These are phyloP conservation scores for Trifolium pratense DNA, from an alignment of 306 rosid species.

Conservation along the genomic window DNA sequence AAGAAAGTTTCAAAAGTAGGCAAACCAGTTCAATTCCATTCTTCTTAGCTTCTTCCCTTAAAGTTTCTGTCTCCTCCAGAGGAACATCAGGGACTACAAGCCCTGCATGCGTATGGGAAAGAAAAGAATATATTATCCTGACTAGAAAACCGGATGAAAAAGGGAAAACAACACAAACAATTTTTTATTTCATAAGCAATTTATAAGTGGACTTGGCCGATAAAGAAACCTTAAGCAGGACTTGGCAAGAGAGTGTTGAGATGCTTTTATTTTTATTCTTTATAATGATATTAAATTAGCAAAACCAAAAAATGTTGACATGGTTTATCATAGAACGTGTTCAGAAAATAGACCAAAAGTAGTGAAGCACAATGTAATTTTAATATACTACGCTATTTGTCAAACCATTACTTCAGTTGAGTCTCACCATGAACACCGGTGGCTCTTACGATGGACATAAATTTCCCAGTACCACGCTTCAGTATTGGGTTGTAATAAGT, in stretches of 20 bases:
- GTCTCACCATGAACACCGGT: conserved; percentile 76
- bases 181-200: background rate
- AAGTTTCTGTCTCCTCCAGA: conserved; percentile 72
- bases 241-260: conserved; percentile 29
- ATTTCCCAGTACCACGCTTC: conserved; percentile 76
- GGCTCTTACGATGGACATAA: conserved; percentile 76
- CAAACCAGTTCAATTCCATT: conserved; percentile 83
- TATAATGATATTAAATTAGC: conserved; percentile 11
- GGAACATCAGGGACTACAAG: conserved; percentile 98
- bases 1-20: conserved; percentile 35
- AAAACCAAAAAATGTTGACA: conserved; percentile 12
- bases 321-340: conserved; percentile 10
- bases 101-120: conserved; percentile 53
- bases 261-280: conserved; percentile 11
- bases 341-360: conserved; percentile 8
- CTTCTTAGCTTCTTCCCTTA: conserved; percentile 83
- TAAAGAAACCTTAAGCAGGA: conserved; percentile 19
- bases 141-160: conserved; percentile 22
- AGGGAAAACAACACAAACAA: background rate
- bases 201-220: background rate
- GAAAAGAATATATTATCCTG: background rate
- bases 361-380: conserved; percentile 9
- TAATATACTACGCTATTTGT: conserved; percentile 17
- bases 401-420: conserved; percentile 35
- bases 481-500: conserved; percentile 91